Percentiles rank a stretch among this genome's conserved stretches.
These are phyloP conservation scores for Stentor roeselii DNA, from an alignment of 73 alveolate species.

Conservation along the genomic window DNA sequence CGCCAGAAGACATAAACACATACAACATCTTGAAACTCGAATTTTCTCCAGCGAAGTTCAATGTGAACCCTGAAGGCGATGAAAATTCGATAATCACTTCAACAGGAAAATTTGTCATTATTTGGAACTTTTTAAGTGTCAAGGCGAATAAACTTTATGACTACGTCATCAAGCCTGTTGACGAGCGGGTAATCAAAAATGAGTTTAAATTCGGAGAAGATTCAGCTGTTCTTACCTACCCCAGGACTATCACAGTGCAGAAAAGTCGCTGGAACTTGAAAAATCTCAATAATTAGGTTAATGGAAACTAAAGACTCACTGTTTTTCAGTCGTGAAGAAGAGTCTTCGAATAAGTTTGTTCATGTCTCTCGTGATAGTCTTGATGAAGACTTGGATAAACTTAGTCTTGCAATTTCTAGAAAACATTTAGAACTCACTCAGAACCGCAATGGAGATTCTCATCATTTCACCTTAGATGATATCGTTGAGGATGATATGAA, in stretches of 20 bases:
- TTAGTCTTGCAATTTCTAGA: not conserved
- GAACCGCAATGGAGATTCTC: not conserved
- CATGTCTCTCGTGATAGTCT: not conserved
- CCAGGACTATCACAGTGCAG: not conserved
- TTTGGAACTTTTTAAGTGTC: conserved; percentile 16
- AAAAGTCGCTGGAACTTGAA: not conserved
- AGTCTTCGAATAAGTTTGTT: not conserved
- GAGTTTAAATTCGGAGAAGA: conserved; percentile 4
- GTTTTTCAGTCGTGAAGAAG: not conserved
- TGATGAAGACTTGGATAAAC: not conserved
- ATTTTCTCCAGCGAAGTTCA: conserved; percentile 22
- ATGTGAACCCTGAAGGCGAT: not conserved
- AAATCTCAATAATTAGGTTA: not conserved
- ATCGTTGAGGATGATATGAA: not conserved
- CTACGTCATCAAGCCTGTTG: not conserved
- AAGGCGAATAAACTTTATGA: not conserved
- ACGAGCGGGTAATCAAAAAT: not conserved
- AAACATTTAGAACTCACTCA: not conserved
- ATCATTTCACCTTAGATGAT: not conserved
- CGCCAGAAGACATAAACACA: conserved; percentile 16
- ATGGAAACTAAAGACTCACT: not conserved
- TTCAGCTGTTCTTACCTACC: not conserved
- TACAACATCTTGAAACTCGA: not conserved
- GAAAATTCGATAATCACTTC: conserved; percentile 18
- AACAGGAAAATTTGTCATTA: conserved; percentile 28